Conservation (phyloP, 768 basidiomycete species). For the Tricholoma sp. region DNA sequence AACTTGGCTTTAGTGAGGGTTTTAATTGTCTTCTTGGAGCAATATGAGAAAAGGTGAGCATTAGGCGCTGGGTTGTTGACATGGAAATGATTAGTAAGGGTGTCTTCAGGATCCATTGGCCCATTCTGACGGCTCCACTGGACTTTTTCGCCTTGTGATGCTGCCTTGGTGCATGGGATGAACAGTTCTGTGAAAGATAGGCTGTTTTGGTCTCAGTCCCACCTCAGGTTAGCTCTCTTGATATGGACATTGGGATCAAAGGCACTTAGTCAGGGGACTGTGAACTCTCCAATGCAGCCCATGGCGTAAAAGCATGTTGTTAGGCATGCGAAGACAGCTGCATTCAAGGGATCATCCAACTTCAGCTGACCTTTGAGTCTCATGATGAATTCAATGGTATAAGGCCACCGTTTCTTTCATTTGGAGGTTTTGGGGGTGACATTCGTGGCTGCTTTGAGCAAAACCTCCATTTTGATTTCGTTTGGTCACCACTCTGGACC, state of each 20-base stretch:
- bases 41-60: constrained; percentile 28
- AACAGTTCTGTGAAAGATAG: constrained; percentile 14
- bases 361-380: constrained; percentile 17
- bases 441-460: constrained; percentile 24
- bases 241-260: constrained; percentile 4
- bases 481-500: constrained; percentile 25
- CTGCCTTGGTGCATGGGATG: constrained; percentile 19
- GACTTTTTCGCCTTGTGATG: constrained; percentile 23
- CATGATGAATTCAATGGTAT: constrained; percentile 19
- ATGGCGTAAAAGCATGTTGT: constrained; percentile 33
- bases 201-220: background rate
- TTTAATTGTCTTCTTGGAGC: background rate
- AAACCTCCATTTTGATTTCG: constrained; percentile 16
- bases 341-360: constrained; percentile 23
- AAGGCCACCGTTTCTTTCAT: constrained; percentile 22
- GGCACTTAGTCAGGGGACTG: constrained; percentile 22
- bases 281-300: constrained; percentile 32
- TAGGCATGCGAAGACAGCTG: constrained; percentile 31
- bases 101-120: constrained; percentile 16
- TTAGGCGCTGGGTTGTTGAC: constrained; percentile 23
- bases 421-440: constrained; percentile 27
- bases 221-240: constrained; percentile 17
- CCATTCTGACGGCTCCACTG: constrained; percentile 25
- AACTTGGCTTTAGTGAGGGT: constrained; percentile 25
- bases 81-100: constrained; percentile 20